Evolutionary conservation across 441 rosid species (phyloP).

Genomic region (Pelargonium cotyledonis): DNA sequence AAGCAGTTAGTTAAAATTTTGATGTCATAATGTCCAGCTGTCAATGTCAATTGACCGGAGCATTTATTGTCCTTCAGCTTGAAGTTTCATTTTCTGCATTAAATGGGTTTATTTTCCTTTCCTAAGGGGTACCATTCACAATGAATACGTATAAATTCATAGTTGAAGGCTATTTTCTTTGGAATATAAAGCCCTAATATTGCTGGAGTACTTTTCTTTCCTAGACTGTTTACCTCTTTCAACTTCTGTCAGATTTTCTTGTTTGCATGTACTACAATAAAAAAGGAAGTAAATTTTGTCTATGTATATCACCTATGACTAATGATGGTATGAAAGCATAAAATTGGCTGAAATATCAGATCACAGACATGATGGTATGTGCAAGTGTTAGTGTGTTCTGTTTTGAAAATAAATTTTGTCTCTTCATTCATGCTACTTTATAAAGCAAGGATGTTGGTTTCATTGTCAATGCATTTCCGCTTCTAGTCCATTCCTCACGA

Average conservation of each 20-base stretch:
- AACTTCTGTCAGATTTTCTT: background rate
- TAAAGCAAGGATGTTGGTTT: too few species aligned
- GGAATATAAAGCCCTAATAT: background rate
- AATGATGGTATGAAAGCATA: background rate
- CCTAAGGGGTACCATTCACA: background rate
- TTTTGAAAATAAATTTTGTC: too few species aligned
- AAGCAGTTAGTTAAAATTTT: constrained; percentile 10
- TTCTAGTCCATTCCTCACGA: too few species aligned
- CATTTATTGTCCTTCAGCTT: background rate
- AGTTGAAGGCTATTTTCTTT: background rate
- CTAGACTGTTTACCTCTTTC: background rate
- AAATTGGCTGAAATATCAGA: too few species aligned
- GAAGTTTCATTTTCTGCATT: background rate
- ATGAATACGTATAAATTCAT: background rate
- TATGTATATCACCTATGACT: background rate
- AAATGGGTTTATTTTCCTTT: background rate
- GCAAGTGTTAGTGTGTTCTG: too few species aligned
- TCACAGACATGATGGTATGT: too few species aligned
- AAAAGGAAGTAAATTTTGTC: too few species aligned
- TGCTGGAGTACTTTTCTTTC: background rate
- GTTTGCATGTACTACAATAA: too few species aligned
- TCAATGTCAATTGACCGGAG: background rate
- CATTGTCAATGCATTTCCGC: too few species aligned
- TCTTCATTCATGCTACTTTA: too few species aligned
- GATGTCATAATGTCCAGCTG: constrained; percentile 1